A percentile compares a stretch with the other conserved stretches of the same genome.
phyloP scores from a whole-genome alignment of 2,329 filamentous ascomycete genomes.

The Nigrospora osmanthi region DNA sequence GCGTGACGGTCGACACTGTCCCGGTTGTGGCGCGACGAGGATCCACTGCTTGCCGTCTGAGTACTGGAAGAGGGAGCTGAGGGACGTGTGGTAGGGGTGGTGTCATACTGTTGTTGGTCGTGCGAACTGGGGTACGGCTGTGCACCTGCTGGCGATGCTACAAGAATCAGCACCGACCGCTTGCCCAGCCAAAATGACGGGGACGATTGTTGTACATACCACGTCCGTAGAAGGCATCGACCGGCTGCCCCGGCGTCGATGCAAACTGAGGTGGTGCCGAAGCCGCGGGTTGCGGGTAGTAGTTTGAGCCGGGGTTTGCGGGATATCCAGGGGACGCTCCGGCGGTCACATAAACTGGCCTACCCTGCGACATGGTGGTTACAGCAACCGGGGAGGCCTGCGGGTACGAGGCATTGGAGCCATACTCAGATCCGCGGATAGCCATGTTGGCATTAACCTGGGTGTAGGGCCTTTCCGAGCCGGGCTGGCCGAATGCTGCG shows the following conservation, averaged over 20 bases:
- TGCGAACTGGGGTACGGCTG: constrained; percentile 28
- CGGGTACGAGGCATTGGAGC: constrained; percentile 1
- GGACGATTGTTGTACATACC: constrained; percentile 42
- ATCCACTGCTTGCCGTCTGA: constrained; percentile 22
- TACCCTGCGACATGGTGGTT: neutral
- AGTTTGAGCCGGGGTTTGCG: constrained; percentile 7
- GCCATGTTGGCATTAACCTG: constrained; percentile 18
- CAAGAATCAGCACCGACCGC: constrained; percentile 32
- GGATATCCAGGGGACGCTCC: neutral
- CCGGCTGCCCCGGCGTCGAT: constrained; percentile 30
- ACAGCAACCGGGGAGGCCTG: neutral
- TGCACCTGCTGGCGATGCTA: constrained; percentile 44
- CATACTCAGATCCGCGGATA: constrained; percentile 6
- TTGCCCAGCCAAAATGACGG: constrained; percentile 10
- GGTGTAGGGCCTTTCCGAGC: constrained; percentile 20
- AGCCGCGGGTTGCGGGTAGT: constrained; percentile 24
- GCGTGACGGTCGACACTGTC: constrained; percentile 16
- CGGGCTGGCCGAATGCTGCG: constrained; percentile 16
- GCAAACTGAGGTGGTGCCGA: constrained; percentile 24
- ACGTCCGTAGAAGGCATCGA: constrained; percentile 50
- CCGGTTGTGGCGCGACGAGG: constrained; percentile 17
- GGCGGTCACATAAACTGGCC: constrained; percentile 1
- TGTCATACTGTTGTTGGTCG: constrained; percentile 46
- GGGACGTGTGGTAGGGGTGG: constrained; percentile 27
- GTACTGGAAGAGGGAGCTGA: constrained; percentile 17